Evolutionary conservation across 345 rosid species (phyloP).

Genomic region (Populus simonii): DNA sequence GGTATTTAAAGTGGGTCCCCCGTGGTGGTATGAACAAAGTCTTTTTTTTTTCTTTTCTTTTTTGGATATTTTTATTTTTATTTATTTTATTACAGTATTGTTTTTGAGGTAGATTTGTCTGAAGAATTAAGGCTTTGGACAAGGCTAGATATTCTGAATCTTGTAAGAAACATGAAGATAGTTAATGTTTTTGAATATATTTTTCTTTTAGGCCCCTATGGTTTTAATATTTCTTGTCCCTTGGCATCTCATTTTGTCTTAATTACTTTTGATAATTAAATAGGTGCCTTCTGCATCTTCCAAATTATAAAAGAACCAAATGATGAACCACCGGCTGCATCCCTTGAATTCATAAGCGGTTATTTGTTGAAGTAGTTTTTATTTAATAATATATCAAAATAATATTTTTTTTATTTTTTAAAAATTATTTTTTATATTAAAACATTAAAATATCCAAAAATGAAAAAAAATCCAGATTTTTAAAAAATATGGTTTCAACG

Average conservation of each 20-base stretch:
- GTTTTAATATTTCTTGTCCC: not conserved
- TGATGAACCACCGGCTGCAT: no score
- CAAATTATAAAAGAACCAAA: not conserved
- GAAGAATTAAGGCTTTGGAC: not conserved
- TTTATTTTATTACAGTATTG: not conserved
- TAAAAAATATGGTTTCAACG: no score
- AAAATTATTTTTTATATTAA: no score
- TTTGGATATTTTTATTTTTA: not conserved
- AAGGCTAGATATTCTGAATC: not conserved
- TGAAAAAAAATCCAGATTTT: no score
- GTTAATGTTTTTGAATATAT: not conserved
- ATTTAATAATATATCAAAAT: no score
- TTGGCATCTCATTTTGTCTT: not conserved
- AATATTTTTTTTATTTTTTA: no score
- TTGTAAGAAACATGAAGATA: not conserved
- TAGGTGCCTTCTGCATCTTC: not conserved
- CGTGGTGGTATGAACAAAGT: not conserved
- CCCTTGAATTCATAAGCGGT: no score
- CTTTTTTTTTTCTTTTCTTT: not conserved
- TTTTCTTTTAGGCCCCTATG: not conserved
- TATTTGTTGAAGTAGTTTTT: no score
- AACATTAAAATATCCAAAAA: no score
- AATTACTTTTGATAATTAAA: no score
- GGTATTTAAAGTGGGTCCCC: conserved; percentile 11
- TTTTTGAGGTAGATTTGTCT: not conserved